A percentile compares a stretch with the other conserved stretches of the same genome.
These are phyloP conservation scores for Syncephalastrum racemosum DNA, from an alignment of 371 early-diverging fungal genomes.

Conservation along the genomic window DNA sequence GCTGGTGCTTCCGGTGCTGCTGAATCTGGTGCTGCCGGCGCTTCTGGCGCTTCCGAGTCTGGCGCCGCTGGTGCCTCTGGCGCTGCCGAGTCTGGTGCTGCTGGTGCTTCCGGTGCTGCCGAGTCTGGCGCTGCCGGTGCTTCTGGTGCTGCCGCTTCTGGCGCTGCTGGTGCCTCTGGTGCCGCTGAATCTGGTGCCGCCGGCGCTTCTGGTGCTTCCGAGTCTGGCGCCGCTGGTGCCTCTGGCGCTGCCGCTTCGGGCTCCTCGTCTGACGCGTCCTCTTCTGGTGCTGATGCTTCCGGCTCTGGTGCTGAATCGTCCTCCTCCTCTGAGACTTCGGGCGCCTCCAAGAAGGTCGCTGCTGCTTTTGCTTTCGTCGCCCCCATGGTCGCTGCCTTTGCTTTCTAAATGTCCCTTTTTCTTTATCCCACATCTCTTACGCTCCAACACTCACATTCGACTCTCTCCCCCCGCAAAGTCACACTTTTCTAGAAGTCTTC, in stretches of 20 bases:
- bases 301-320: constrained; percentile 11
- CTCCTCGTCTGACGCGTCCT: constrained; percentile 5
- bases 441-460: neutral
- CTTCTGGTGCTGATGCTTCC: constrained; percentile 10
- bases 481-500: too few species aligned
- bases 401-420: constrained; percentile 6
- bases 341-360: constrained; percentile 13
- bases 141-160: constrained; percentile 3
- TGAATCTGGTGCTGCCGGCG: neutral
- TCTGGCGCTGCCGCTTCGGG: constrained; percentile 5
- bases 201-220: neutral
- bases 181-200: constrained; percentile 4
- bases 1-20: neutral
- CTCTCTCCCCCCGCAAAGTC: too few species aligned
- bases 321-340: constrained; percentile 6
- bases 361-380: constrained; percentile 13
- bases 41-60: neutral
- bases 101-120: constrained; percentile 7
- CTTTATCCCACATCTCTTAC: neutral
- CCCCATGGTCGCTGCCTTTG: constrained; percentile 8
- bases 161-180: constrained; percentile 7
- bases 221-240: neutral
- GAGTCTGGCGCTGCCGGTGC: neutral
- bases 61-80: neutral
- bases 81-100: neutral